These are phyloP conservation scores for Penicillium sp. DNA, from an alignment of 2,329 filamentous ascomycete species.

Conservation along the genomic window DNA sequence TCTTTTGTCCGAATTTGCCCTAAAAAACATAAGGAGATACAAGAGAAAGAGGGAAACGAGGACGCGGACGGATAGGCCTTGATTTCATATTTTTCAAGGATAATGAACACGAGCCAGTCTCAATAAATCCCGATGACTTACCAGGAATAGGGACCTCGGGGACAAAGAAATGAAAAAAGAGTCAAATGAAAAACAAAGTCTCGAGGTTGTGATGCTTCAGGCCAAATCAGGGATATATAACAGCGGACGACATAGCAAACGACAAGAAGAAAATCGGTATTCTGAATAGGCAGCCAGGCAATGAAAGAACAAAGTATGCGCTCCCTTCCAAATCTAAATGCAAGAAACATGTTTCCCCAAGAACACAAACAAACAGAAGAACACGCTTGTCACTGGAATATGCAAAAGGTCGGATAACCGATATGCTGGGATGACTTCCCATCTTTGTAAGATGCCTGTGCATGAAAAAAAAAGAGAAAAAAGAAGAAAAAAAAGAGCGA, in stretches of 20 bases:
- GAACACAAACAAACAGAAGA: constrained; percentile 12
- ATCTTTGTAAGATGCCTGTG: constrained; percentile 8
- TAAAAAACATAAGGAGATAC: not conserved
- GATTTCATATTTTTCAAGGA: not conserved
- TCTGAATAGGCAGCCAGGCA: constrained; percentile 11
- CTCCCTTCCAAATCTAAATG: constrained; percentile 28
- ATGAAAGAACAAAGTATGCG: constrained; percentile 20
- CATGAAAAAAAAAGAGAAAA: constrained; percentile 3
- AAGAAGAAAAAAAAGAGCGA: not conserved
- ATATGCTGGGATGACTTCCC: constrained; percentile 16
- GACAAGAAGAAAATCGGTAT: constrained; percentile 16
- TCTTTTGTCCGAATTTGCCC: not conserved
- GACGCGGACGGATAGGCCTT: not conserved
- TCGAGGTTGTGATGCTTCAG: constrained; percentile 24
- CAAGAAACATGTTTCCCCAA: constrained; percentile 22
- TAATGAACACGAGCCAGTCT: not conserved
- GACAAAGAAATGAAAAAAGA: constrained; percentile 1
- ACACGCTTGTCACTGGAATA: constrained; percentile 27
- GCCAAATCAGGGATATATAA: constrained; percentile 31
- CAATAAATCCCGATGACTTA: not conserved
- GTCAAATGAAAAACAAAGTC: constrained; percentile 7
- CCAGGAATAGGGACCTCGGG: not conserved
- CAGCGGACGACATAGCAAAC: constrained; percentile 15
- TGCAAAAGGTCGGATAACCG: constrained; percentile 23
- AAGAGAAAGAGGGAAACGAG: not conserved